phyloP scores from a whole-genome alignment of 805 yeast genomes.

The Saccharomycopsis sp. region DNA sequence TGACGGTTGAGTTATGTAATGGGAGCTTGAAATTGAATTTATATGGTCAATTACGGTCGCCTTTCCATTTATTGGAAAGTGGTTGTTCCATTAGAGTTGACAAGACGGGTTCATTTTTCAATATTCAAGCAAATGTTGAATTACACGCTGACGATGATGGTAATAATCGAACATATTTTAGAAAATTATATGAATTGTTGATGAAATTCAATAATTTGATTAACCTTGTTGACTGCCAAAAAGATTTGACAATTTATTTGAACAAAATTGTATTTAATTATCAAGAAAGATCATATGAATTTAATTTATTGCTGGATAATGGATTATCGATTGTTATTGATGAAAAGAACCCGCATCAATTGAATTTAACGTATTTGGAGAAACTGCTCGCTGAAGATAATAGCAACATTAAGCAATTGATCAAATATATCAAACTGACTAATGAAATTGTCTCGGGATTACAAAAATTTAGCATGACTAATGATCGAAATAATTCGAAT shows the following conservation, averaged over 20 bases:
- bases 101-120: conserved; percentile 11
- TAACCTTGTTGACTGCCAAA: conserved; percentile 2
- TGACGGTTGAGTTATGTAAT: conserved; percentile 15
- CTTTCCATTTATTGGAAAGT: neutral
- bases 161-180: conserved; percentile 6
- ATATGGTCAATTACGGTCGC: conserved; percentile 12
- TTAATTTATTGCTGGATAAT: no score
- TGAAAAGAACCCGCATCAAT: neutral
- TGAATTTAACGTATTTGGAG: conserved; percentile 1
- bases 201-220: conserved; percentile 5
- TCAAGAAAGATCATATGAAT: no score
- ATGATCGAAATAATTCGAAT: neutral
- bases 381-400: conserved; percentile 1
- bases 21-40: conserved; percentile 14
- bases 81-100: conserved; percentile 6
- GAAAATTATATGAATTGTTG: conserved; percentile 1
- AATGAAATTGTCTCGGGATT: conserved; percentile 7
- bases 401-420: neutral
- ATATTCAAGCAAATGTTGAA: conserved; percentile 10
- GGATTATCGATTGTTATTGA: no score
- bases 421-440: conserved; percentile 11
- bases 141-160: conserved; percentile 3
- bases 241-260: conserved; percentile 9
- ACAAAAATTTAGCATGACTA: conserved; percentile 1
- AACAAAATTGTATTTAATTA: conserved; percentile 6